phyloP scores from a whole-genome alignment of 1,284 basidiomycete species.

The Malassezia japonica region DNA sequence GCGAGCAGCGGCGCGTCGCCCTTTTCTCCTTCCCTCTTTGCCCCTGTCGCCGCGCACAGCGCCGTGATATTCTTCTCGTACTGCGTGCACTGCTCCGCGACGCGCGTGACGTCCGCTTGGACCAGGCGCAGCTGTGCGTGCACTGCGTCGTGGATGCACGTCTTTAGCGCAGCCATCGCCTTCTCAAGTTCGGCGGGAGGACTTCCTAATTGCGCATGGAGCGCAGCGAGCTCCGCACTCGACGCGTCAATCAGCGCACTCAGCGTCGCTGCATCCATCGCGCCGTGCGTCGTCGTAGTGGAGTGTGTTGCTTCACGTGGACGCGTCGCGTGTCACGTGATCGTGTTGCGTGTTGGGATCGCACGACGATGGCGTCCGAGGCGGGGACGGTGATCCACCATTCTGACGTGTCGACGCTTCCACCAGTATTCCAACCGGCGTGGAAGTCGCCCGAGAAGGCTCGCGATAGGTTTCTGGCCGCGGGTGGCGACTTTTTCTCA shows the following conservation, averaged over 20 bases:
- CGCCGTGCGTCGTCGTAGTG: background rate
- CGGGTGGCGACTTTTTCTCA: constrained; percentile 43
- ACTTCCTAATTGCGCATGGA: constrained; percentile 37
- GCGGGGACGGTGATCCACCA: constrained; percentile 38
- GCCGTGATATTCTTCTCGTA: constrained; percentile 19
- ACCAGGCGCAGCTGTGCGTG: constrained; percentile 35
- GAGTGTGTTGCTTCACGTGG: constrained; percentile 12
- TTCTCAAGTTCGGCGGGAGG: constrained; percentile 29
- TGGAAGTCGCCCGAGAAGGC: constrained; percentile 23
- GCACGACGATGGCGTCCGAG: constrained; percentile 6
- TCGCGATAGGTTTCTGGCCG: constrained; percentile 15
- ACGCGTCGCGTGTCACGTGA: constrained; percentile 15
- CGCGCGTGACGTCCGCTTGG: constrained; percentile 27
- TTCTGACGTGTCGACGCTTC: constrained; percentile 32
- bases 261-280: constrained; percentile 36
- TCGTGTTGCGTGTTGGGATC: background rate
- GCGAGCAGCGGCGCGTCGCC: constrained; percentile 12
- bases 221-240: constrained; percentile 25
- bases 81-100: constrained; percentile 22
- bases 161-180: constrained; percentile 31
- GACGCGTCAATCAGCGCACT: constrained; percentile 31
- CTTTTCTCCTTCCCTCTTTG: background rate
- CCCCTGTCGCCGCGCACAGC: constrained; percentile 11
- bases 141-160: constrained; percentile 34
- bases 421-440: constrained; percentile 34